Evolutionary conservation across 169 alveolate species (phyloP).

Genomic region (Eimeria tenella): DNA sequence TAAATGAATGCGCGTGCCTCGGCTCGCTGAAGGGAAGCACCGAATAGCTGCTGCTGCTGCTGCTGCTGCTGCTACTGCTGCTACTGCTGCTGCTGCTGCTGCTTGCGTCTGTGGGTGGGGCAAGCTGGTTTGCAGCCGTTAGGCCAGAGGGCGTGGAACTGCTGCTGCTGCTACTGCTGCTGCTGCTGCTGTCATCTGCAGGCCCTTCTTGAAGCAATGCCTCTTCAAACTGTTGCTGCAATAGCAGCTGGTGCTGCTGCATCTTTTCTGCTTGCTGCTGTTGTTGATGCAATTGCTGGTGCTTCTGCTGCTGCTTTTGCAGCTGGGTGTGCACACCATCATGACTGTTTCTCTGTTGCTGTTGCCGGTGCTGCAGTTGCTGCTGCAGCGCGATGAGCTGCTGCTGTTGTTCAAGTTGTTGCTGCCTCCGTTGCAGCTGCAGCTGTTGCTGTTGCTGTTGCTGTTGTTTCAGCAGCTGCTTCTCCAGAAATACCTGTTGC

Average conservation of each 20-base stretch:
- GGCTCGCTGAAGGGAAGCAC: background rate
- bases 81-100: constrained; percentile 26
- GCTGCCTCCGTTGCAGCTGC: constrained; percentile 36
- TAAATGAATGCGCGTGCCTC: background rate
- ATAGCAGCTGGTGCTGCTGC: constrained; percentile 19
- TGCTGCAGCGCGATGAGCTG: constrained; percentile 4
- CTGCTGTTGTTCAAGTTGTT: background rate
- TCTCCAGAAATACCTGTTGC: background rate
- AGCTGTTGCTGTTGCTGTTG: constrained; percentile 26
- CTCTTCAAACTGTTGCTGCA: constrained; percentile 45
- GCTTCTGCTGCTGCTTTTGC: constrained; percentile 27
- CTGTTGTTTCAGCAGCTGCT: constrained; percentile 41
- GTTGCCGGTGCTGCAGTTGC: background rate
- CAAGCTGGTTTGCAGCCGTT: too few species aligned
- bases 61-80: background rate
- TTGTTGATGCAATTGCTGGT: constrained; percentile 27
- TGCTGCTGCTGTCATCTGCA: constrained; percentile 43
- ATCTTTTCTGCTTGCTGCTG: constrained; percentile 21
- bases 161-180: constrained; percentile 47
- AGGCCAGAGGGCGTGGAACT: background rate
- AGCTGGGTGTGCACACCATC: background rate
- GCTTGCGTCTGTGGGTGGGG: background rate
- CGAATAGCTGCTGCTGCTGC: background rate
- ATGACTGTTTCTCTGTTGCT: constrained; percentile 20
- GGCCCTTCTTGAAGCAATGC: constrained; percentile 31